Conservation (phyloP, 2,329 filamentous ascomycete species). For the Xylaria sp. region DNA sequence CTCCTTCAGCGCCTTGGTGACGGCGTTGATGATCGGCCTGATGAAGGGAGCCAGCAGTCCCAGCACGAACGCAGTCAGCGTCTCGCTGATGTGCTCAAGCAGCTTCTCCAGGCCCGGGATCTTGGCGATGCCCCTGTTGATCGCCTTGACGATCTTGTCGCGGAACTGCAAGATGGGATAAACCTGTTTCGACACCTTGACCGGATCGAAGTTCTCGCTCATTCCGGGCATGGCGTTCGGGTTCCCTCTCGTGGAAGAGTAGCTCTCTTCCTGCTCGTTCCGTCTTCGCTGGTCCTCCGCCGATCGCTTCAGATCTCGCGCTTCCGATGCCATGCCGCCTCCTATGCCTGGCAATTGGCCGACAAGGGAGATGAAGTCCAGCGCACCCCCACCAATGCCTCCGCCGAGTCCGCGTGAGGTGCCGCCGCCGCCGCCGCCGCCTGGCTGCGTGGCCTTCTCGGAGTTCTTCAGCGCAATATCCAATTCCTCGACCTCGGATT, state of each 20-base stretch:
- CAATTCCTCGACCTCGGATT: conserved; percentile 82
- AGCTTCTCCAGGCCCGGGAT: conserved; percentile 87
- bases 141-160: conserved; percentile 87
- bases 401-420: conserved; percentile 47
- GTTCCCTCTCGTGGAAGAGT: conserved; percentile 47
- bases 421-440: conserved; percentile 40
- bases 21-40: conserved; percentile 85
- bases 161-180: conserved; percentile 94
- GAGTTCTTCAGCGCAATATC: conserved; percentile 74
- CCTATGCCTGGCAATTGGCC: conserved; percentile 74
- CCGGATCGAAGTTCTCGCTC: conserved; percentile 74
- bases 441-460: conserved; percentile 49
- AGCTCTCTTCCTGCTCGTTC: conserved; percentile 33
- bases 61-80: conserved; percentile 87
- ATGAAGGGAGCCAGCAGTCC: conserved; percentile 90
- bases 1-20: conserved; percentile 81
- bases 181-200: conserved; percentile 77
- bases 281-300: conserved; percentile 62
- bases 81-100: conserved; percentile 94
- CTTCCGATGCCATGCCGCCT: conserved; percentile 67
- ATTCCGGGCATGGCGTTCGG: conserved; percentile 71
- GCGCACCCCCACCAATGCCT: conserved; percentile 38
- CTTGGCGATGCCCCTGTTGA: conserved; percentile 84
- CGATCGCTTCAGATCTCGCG: conserved; percentile 64
- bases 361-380: conserved; percentile 72